These are phyloP conservation scores for Trichoderma sp. DNA, from an alignment of 2,329 filamentous ascomycete genomes.

Conservation along the genomic window DNA sequence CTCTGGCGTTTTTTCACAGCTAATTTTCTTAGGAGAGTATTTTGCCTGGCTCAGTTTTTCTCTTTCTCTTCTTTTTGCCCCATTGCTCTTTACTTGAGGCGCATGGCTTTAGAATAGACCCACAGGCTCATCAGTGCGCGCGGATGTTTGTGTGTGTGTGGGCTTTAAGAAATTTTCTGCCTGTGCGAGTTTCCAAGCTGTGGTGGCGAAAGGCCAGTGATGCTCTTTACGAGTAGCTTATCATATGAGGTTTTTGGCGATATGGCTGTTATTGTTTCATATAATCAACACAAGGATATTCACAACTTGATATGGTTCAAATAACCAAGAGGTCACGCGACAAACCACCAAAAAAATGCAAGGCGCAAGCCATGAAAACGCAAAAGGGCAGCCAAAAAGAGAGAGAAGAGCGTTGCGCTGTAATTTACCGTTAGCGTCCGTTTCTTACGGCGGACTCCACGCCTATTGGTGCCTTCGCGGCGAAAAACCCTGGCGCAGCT, in stretches of 20 bases:
- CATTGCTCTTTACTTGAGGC: slow-evolving; percentile 6
- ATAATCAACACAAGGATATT: neutral
- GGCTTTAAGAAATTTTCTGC: slow-evolving; percentile 2
- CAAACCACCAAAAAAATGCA: neutral
- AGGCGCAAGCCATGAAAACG: neutral
- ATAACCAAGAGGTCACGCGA: slow-evolving; percentile 3
- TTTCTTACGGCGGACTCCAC: slow-evolving; percentile 13
- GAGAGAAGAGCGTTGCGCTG: neutral
- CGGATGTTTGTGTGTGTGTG: slow-evolving; percentile 1
- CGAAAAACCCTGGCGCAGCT: neutral
- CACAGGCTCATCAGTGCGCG: slow-evolving; percentile 9
- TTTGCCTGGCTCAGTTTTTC: neutral
- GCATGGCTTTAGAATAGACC: neutral
- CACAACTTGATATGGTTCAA: neutral
- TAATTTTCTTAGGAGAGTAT: neutral
- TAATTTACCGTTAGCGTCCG: slow-evolving; percentile 24
- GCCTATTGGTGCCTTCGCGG: slow-evolving; percentile 12
- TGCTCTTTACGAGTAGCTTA: too few relatives aligned
- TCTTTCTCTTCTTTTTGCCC: neutral
- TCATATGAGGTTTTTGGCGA: too few relatives aligned
- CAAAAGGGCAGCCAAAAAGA: neutral
- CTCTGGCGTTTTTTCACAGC: neutral
- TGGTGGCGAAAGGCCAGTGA: neutral
- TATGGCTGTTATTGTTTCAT: neutral
- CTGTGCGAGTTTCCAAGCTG: neutral